These are phyloP conservation scores for Penicillium parvum DNA, from an alignment of 495 filamentous ascomycete species.

Conservation along the genomic window DNA sequence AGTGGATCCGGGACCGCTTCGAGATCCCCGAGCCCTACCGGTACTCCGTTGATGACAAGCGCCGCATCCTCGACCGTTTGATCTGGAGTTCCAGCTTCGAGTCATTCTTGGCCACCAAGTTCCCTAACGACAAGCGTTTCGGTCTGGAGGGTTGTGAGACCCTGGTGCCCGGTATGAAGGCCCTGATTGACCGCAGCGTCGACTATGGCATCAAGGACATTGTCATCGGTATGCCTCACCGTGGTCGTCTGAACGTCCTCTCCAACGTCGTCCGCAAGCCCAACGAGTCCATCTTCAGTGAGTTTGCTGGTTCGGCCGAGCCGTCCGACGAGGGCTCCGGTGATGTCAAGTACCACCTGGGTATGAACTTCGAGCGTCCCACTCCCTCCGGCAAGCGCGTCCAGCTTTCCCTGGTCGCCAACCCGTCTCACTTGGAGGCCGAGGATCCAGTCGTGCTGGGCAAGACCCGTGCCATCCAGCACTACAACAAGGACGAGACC, in stretches of 20 bases:
- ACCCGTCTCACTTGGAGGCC: constrained; percentile 96
- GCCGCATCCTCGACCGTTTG: constrained; percentile 90
- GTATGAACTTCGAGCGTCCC: constrained; percentile 99
- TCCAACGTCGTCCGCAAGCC: constrained; percentile 98
- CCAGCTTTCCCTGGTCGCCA: constrained; percentile 95
- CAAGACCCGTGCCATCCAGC: constrained; percentile 95
- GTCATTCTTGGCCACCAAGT: constrained; percentile 89
- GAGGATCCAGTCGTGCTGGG: constrained; percentile 97
- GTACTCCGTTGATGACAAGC: constrained; percentile 95
- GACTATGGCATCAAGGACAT: constrained; percentile 99
- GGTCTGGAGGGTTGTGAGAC: constrained; percentile 96
- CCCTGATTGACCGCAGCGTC: constrained; percentile 93
- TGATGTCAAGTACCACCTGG: constrained; percentile 98
- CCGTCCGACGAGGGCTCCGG: constrained; percentile 94
- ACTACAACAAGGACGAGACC: constrained; percentile 96
- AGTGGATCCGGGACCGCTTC: constrained; percentile 92
- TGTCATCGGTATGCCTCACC: constrained; percentile 98
- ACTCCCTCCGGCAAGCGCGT: constrained; percentile 98
- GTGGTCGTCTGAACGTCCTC: constrained; percentile 94
- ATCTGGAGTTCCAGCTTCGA: constrained; percentile 99
- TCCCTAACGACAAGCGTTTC: constrained; percentile 99
- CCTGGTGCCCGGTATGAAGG: constrained; percentile 98
- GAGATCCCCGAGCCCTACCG: constrained; percentile 93
- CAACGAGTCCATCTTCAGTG: constrained; percentile 98
- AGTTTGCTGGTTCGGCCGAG: constrained; percentile 86